Base-by-base conservation (phyloP, 305 asterid species). In the Ajuga reptans region DNA sequence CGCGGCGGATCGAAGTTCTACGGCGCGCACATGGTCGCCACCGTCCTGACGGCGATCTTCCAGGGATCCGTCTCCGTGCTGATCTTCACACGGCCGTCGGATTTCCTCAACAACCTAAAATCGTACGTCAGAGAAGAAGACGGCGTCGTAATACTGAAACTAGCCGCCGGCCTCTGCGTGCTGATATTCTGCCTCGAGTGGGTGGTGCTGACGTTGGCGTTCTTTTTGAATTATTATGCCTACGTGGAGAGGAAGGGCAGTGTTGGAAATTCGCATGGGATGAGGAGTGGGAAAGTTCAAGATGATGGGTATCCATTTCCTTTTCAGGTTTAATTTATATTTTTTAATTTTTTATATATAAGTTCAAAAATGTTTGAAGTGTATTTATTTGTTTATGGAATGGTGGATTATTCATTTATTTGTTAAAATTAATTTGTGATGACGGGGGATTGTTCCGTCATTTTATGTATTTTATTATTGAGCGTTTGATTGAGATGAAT, bases 1-100 rank as follows among this genome's bases (percentile, higher is more conserved):
- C 46, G 77, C 81, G 66, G 80, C 83, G 81, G 89, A 58, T 80
- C 90, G 4, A 85, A 79, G 53, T 74, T 86, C 85, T 92, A 92
- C 66, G 96, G 90, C 10, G 87, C 91, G 1, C 98, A 90, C 85
- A 92, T 87, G 96, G 87, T 84, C 15, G 86, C 92, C 15, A 87
- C 96, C 0, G 95, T 89, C 9, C 80, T 91, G 9, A 87, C 96
- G 0, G 98, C 98, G 50, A 89, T 91, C 59, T 87, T 91, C 58
- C 98, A 91, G 71, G 98, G 98, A n/a, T 86, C 98, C 11, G 87
- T 89, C 4, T 86, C 96, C 1, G 86, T 91, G 46, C 89, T 92
- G 27, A 87, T 92, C 18, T 92, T 86, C 80, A 87, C 96, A 0
- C 75, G 87, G 0, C 90, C 96, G 0, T 45, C 78, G 0, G 94